Percentiles rank a stretch among this genome's conserved stretches.
Conservation (phyloP, 768 basidiomycete genomes). For the Solioccasus polychromus region DNA sequence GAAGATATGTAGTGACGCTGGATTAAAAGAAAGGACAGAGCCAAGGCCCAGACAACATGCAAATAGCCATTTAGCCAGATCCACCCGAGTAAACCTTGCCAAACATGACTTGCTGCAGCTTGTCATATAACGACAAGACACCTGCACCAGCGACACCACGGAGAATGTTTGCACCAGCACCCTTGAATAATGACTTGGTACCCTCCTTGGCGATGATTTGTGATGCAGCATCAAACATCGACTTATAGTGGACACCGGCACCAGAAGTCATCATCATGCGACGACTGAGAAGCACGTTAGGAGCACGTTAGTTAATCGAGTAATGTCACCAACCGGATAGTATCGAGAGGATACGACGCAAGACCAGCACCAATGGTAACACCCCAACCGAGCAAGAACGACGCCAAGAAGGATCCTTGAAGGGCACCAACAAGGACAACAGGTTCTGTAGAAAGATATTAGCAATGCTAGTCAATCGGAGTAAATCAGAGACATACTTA, state of each 20-base stretch:
- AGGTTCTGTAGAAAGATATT: slow-evolving; percentile 60
- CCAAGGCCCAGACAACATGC: slow-evolving; percentile 24
- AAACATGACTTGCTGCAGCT: slow-evolving; percentile 93
- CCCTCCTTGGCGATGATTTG: slow-evolving; percentile 98
- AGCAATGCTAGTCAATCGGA: slow-evolving; percentile 27
- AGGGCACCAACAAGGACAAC: slow-evolving; percentile 96
- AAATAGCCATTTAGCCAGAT: slow-evolving; percentile 31
- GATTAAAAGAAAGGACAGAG: slow-evolving; percentile 32
- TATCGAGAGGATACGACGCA: slow-evolving; percentile 93
- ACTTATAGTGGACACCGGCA: slow-evolving; percentile 94
- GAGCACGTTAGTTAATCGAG: background rate
- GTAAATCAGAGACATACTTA: slow-evolving; percentile 58
- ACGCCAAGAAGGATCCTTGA: slow-evolving; percentile 95
- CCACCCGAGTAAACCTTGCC: slow-evolving; percentile 99
- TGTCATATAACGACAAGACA: slow-evolving; percentile 99
- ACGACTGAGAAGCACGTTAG: slow-evolving; percentile 62
- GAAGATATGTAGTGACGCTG: slow-evolving; percentile 22
- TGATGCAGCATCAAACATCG: slow-evolving; percentile 94
- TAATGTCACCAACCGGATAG: slow-evolving; percentile 59
- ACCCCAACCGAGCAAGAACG: slow-evolving; percentile 97
- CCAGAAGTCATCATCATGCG: slow-evolving; percentile 99
- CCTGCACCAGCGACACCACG: slow-evolving; percentile 99
- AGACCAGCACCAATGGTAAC: slow-evolving; percentile 99
- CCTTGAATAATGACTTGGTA: slow-evolving; percentile 95
- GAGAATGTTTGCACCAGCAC: slow-evolving; percentile 93